Percentiles rank a stretch among this genome's conserved stretches.
Evolutionary conservation across 2,329 filamentous ascomycete genomes (phyloP).

Genomic region (Corinectria fuckeliana): DNA sequence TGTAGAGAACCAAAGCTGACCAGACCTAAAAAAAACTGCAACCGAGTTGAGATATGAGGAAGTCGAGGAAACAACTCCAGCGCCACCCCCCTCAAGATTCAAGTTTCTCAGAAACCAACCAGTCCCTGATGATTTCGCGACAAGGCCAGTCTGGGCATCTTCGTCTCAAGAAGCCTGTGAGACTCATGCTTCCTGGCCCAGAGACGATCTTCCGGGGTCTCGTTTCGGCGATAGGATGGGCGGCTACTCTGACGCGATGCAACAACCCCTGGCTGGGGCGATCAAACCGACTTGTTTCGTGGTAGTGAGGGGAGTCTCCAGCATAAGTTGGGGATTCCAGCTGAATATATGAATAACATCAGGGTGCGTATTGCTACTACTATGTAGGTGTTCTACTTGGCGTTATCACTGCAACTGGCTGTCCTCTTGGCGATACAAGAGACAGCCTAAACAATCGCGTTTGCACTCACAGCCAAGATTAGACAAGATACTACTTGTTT

Average conservation of each 20-base stretch:
- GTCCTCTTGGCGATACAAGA: neutral
- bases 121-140: neutral
- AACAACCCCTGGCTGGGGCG: neutral
- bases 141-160: neutral
- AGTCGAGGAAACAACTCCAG: neutral
- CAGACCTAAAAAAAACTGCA: neutral
- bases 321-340: neutral
- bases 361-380: neutral
- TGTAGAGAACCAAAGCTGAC: neutral
- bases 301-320: neutral
- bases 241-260: neutral
- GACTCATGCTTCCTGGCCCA: neutral
- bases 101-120: neutral
- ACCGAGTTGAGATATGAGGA: neutral
- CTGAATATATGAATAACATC: neutral
- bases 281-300: neutral
- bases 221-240: neutral
- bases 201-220: neutral
- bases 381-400: neutral
- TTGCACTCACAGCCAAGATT: neutral
- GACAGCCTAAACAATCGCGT: neutral
- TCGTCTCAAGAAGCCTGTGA: no score
- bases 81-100: neutral
- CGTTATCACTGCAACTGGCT: neutral
- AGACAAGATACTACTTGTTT: conserved; percentile 7